phyloP scores from a whole-genome alignment of 2,329 filamentous ascomycete species.

The Samsoniella hepiali region DNA sequence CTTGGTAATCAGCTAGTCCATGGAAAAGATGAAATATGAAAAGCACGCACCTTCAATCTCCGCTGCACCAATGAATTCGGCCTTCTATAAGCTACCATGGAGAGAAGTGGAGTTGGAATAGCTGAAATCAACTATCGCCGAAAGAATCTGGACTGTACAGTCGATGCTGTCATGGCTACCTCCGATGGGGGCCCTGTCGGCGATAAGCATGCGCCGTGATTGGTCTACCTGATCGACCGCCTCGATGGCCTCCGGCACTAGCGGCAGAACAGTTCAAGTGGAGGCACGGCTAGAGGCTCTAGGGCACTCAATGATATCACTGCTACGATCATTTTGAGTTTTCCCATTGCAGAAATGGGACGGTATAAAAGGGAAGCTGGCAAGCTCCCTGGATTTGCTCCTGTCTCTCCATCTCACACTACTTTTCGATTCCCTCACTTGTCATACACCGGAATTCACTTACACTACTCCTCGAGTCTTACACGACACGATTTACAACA shows the following conservation, averaged over 20 bases:
- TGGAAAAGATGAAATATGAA: background rate
- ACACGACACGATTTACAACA: background rate
- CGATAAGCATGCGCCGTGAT: conserved; percentile 13
- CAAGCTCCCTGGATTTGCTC: background rate
- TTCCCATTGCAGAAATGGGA: background rate
- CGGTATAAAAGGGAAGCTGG: background rate
- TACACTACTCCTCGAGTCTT: background rate
- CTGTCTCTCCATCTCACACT: background rate
- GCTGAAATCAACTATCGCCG: conserved; percentile 19
- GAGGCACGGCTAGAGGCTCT: background rate
- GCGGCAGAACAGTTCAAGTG: background rate
- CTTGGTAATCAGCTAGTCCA: conserved; percentile 4
- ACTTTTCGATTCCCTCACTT: background rate
- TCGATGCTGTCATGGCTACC: conserved; percentile 7
- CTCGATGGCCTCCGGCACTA: background rate
- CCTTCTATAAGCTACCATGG: background rate
- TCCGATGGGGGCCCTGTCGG: conserved; percentile 10
- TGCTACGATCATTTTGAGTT: background rate
- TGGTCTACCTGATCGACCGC: background rate
- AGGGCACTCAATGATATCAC: conserved; percentile 13
- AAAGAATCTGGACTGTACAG: conserved; percentile 9
- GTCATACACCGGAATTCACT: background rate
- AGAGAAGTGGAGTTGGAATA: conserved; percentile 1
- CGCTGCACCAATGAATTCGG: background rate
- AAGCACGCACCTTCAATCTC: background rate